These are phyloP conservation scores for Pleomassaria siparia DNA, from an alignment of 2,329 filamentous ascomycete species.

Conservation along the genomic window DNA sequence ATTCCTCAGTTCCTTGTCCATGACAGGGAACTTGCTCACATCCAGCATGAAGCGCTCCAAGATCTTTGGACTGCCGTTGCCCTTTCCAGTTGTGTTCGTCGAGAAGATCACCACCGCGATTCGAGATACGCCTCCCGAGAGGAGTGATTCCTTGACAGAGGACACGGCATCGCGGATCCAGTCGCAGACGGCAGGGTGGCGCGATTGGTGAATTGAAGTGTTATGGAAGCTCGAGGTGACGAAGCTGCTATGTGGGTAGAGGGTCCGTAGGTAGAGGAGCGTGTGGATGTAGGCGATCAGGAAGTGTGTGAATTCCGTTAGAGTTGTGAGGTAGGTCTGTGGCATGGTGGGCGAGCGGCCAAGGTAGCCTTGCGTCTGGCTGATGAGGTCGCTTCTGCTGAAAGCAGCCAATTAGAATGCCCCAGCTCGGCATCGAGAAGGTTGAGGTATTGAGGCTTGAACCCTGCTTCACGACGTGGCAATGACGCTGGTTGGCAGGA, in stretches of 20 bases:
- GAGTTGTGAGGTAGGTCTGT: constrained; percentile 49
- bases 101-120: constrained; percentile 60
- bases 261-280: constrained; percentile 76
- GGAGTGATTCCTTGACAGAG: constrained; percentile 70
- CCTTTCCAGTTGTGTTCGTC: constrained; percentile 31
- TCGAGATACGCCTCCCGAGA: constrained; percentile 55
- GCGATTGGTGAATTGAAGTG: constrained; percentile 79
- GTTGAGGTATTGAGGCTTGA: too few species aligned
- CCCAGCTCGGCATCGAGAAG: too few species aligned
- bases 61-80: constrained; percentile 47
- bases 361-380: not conserved
- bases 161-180: constrained; percentile 83
- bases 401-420: too few species aligned
- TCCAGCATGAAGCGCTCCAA: constrained; percentile 64
- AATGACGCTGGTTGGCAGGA: too few species aligned
- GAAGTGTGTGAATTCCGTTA: constrained; percentile 74
- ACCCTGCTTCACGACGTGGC: too few species aligned
- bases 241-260: constrained; percentile 80
- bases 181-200: constrained; percentile 80
- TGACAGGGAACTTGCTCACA: constrained; percentile 57
- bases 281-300: constrained; percentile 82
- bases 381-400: too few species aligned
- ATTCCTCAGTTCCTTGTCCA: constrained; percentile 50
- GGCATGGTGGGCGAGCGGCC: not conserved
- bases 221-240: constrained; percentile 79